These are phyloP conservation scores for Cyclotella distinguenda DNA, from an alignment of 108 stramenopile species.

Conservation along the genomic window DNA sequence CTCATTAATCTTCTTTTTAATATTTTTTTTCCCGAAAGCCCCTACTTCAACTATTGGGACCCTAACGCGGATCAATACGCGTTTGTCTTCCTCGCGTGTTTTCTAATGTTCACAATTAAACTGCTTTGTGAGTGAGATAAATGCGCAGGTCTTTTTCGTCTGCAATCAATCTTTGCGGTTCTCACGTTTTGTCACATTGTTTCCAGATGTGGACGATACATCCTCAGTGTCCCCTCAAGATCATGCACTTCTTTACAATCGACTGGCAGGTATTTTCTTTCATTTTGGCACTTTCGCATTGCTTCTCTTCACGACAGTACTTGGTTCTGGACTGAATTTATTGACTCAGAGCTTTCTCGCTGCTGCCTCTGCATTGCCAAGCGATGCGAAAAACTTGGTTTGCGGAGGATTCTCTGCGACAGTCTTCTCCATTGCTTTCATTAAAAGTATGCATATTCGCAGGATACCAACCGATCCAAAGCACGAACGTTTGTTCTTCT, in stretches of 20 bases:
- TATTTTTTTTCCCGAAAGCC: too few species aligned
- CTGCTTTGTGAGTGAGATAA: too few species aligned
- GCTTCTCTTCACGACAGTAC: constrained; percentile 71
- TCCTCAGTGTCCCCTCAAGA: constrained; percentile 60
- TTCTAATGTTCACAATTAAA: constrained; percentile 83
- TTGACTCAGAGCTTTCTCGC: constrained; percentile 81
- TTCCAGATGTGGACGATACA: constrained; percentile 75
- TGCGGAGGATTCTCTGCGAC: constrained; percentile 79
- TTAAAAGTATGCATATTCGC: constrained; percentile 83
- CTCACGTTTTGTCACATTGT: too few species aligned
- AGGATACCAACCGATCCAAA: constrained; percentile 60
- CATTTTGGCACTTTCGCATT: constrained; percentile 71
- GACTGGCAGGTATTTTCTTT: constrained; percentile 73
- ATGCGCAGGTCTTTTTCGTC: too few species aligned
- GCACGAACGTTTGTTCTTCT: constrained; percentile 60
- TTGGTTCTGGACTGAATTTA: constrained; percentile 78
- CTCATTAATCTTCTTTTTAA: too few species aligned
- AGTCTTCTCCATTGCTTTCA: constrained; percentile 63
- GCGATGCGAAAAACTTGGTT: constrained; percentile 68
- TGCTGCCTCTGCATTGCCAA: constrained; percentile 73
- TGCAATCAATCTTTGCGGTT: too few species aligned
- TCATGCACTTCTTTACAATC: constrained; percentile 78
- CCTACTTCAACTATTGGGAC: constrained; percentile 77
- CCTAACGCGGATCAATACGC: constrained; percentile 56
- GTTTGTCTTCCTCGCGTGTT: constrained; percentile 68